A percentile compares a stretch with the other conserved stretches of the same genome.
Evolutionary conservation across 2,329 filamentous ascomycete genomes (phyloP).

Genomic region (Phialophora expanda): DNA sequence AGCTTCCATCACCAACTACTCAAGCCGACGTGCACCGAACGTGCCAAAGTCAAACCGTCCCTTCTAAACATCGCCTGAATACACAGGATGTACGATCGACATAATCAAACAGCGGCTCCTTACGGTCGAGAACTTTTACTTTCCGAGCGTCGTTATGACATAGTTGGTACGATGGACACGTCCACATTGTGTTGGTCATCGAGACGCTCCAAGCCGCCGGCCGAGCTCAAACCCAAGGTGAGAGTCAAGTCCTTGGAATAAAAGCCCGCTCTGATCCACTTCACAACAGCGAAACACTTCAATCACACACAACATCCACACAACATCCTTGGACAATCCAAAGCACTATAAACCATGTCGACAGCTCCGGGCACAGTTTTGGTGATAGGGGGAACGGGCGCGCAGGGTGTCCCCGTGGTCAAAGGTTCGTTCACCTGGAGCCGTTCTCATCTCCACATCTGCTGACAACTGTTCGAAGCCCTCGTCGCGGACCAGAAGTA

Average conservation of each 20-base stretch:
- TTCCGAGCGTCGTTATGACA: background rate
- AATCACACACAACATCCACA: background rate
- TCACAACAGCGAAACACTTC: background rate
- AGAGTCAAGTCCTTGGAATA: background rate
- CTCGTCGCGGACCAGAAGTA: conserved; percentile 12
- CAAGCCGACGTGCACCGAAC: too few species aligned
- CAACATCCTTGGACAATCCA: background rate
- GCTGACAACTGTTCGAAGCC: conserved; percentile 10
- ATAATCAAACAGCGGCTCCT: too few species aligned
- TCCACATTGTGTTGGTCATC: too few species aligned
- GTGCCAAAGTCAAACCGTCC: too few species aligned
- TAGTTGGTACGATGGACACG: background rate
- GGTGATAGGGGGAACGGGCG: conserved; percentile 58
- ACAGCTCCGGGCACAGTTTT: conserved; percentile 12
- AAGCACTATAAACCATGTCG: background rate
- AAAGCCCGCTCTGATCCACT: background rate
- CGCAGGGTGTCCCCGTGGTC: conserved; percentile 57
- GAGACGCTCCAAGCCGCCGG: background rate
- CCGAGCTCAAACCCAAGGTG: too few species aligned
- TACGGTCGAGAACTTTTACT: background rate
- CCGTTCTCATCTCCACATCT: background rate
- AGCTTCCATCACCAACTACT: too few species aligned
- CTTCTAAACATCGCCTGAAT: too few species aligned
- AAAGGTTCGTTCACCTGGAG: conserved; percentile 42
- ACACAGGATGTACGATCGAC: too few species aligned